Conservation (phyloP, 108 stramenopile genomes). For the Skeletonema costatum region DNA sequence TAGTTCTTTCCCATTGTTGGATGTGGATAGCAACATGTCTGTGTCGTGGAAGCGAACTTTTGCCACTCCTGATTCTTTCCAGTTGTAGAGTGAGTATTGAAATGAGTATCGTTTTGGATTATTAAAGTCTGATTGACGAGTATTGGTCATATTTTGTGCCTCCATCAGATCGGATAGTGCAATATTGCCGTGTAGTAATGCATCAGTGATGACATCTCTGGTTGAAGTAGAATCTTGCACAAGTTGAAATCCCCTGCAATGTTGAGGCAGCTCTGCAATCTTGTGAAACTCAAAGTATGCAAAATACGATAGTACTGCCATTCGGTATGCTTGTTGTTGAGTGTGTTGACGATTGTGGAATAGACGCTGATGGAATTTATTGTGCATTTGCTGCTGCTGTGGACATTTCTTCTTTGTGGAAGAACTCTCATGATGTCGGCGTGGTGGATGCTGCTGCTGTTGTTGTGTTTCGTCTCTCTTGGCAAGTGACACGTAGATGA, state of each 20-base stretch:
- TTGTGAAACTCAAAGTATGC: slow-evolving; percentile 57
- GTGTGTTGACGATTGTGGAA: background rate
- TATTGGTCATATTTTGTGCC: background rate
- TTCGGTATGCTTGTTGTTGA: slow-evolving; percentile 37
- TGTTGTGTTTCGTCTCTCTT: background rate
- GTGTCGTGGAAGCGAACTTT: slow-evolving; percentile 63
- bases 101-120: slow-evolving; percentile 14
- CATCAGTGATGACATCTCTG: background rate
- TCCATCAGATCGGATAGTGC: background rate
- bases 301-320: slow-evolving; percentile 46
- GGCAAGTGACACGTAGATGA: background rate
- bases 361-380: background rate
- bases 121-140: background rate
- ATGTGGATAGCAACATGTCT: slow-evolving; percentile 51
- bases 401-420: background rate
- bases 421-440: background rate
- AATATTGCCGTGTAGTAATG: background rate
- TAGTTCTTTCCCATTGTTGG: slow-evolving; percentile 15
- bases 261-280: background rate
- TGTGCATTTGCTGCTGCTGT: background rate
- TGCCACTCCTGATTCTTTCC: slow-evolving; percentile 42
- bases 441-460: background rate
- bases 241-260: background rate
- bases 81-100: slow-evolving; percentile 47
- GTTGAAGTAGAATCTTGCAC: background rate